Evolutionary conservation across 2,329 filamentous ascomycete genomes (phyloP), one percentile per base, ranked within the genome.

Genomic region (Rutstroemia sp.): DNA sequence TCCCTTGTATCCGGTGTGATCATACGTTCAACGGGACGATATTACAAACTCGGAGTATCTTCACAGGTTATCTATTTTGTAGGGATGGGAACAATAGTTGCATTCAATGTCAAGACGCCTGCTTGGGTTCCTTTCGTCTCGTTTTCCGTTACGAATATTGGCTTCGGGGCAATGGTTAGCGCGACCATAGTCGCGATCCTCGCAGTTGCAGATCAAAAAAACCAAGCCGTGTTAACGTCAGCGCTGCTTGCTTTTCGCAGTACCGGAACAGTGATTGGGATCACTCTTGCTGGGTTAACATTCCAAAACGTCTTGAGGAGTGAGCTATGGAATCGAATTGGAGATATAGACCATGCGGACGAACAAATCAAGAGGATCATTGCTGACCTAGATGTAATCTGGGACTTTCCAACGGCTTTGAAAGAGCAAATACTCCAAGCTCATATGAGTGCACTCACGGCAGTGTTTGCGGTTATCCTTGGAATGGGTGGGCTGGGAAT

Each of bases 191-290:
- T 90, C 44, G 86, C 79, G 1, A 73, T 90, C 46, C 79, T 91
- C 60, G 81, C 87, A 34, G 88, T 89, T 65, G 80, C 85, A 0
- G 72, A 79, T 0, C 74, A 76, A 7, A 76, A 82, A 49, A 86
- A 91, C 61, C 83, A 87, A 59, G 87, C 88, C 2, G 79, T 91
- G 2, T 85, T 84, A 4, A 86, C 88, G 18, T 87, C 87, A 9
- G 89, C 86, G 68, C 87, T 82, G n/a, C 91, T 90, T 70, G 79
- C 91, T 23, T 91, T 92, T 75, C 82, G 87, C 44, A 85, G 84
- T 2, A 75, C 90, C 0, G 88, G 87, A 9, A 75, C 90, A 54
- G 85, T 84, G 19, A 72, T 88, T 59, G 80, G 80, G 50, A 83
- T 82, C 2, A 82, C 81, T 0, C 10, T 60, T 30, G 45, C 58